Evolutionary conservation across 768 basidiomycete genomes (phyloP).

Genomic region (Suillus ampliporus): DNA sequence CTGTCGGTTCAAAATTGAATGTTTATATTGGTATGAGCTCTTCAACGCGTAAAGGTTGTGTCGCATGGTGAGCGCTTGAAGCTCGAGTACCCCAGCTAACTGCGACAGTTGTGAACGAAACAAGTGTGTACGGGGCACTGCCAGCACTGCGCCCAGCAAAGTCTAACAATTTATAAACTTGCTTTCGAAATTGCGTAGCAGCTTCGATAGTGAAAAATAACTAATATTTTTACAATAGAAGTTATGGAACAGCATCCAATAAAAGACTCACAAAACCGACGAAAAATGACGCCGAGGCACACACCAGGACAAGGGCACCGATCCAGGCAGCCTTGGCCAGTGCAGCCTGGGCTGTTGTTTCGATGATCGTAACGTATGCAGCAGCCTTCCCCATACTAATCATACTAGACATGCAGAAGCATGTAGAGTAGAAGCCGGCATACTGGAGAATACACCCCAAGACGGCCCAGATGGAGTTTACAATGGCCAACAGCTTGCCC

Average conservation of each 20-base stretch:
- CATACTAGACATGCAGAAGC: slow-evolving; percentile 38
- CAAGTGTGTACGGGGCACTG: too few species aligned
- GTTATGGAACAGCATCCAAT: slow-evolving; percentile 16
- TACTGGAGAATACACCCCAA: slow-evolving; percentile 37
- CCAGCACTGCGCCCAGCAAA: too few species aligned
- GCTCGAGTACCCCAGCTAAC: too few species aligned
- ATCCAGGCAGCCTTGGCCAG: slow-evolving; percentile 42
- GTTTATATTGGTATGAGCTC: too few species aligned
- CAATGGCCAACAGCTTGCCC: slow-evolving; percentile 33
- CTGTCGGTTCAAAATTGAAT: too few species aligned
- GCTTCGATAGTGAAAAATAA: too few species aligned
- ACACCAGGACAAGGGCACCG: slow-evolving; percentile 40
- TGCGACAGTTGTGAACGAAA: too few species aligned
- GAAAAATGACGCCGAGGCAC: slow-evolving; percentile 29
- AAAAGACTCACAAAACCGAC: slow-evolving; percentile 34
- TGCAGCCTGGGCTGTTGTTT: slow-evolving; percentile 21
- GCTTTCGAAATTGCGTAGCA: too few species aligned
- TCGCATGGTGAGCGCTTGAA: too few species aligned
- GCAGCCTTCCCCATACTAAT: slow-evolving; percentile 15
- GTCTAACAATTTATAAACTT: too few species aligned
- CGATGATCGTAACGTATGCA: slow-evolving; percentile 38
- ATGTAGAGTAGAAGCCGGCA: slow-evolving; percentile 29
- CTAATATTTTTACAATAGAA: not conserved
- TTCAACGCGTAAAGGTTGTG: too few species aligned
- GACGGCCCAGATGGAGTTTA: slow-evolving; percentile 35